Conservation (phyloP, 2,329 filamentous ascomycete species). For the Gaeumannomyces sp. region DNA sequence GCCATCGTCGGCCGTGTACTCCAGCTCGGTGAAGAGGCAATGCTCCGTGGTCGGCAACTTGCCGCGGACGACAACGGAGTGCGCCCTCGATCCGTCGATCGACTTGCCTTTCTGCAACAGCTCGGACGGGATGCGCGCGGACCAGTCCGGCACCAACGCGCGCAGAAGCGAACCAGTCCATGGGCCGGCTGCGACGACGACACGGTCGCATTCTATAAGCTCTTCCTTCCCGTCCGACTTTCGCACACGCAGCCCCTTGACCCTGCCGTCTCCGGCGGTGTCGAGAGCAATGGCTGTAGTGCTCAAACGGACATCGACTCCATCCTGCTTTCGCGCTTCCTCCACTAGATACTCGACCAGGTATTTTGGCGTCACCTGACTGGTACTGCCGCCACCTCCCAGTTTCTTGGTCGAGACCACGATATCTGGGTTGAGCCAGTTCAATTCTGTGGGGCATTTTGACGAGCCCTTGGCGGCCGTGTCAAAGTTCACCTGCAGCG, state of each 20-base stretch:
- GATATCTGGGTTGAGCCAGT: constrained; percentile 5
- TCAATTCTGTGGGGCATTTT: constrained; percentile 4
- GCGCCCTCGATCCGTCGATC: constrained; percentile 45
- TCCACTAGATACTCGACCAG: constrained; percentile 61
- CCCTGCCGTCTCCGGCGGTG: constrained; percentile 40
- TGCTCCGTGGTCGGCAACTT: constrained; percentile 5
- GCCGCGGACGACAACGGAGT: constrained; percentile 22
- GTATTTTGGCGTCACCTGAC: constrained; percentile 53
- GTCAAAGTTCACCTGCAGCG: constrained; percentile 11
- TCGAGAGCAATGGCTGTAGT: constrained; percentile 47
- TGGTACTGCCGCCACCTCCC: constrained; percentile 12
- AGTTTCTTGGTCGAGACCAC: constrained; percentile 2
- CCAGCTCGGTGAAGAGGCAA: constrained; percentile 73
- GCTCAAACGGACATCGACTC: constrained; percentile 62
- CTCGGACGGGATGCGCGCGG: not conserved
- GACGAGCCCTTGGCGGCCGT: constrained; percentile 18
- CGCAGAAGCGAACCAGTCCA: constrained; percentile 58
- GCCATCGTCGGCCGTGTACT: constrained; percentile 43
- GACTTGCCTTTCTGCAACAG: constrained; percentile 7
- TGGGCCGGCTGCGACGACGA: constrained; percentile 57
- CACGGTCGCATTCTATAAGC: constrained; percentile 39
- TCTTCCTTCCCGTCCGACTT: constrained; percentile 24
- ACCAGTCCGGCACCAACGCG: not conserved
- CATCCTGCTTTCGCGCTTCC: constrained; percentile 43
- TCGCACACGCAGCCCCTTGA: constrained; percentile 47